Conservation (phyloP, 345 rosid species). For the Salix dunnii region DNA sequence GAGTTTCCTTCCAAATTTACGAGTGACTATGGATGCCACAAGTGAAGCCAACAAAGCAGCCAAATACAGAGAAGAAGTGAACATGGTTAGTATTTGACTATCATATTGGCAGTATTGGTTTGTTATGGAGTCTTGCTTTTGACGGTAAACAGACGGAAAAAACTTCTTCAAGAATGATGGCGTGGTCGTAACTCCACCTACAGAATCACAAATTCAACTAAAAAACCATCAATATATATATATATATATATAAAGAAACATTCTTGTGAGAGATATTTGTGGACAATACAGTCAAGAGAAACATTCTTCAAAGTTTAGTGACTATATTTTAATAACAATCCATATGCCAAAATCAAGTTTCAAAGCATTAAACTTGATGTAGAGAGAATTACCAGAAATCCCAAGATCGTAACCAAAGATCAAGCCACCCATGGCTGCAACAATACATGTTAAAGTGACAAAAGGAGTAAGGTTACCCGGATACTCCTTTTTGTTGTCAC, state of each 20-base stretch:
- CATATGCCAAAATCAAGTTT: background rate
- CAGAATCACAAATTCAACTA: background rate
- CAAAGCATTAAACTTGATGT: background rate
- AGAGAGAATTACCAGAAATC: slow-evolving; percentile 58
- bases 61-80: slow-evolving; percentile 89
- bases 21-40: slow-evolving; percentile 73
- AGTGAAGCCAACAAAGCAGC: slow-evolving; percentile 80
- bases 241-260: background rate
- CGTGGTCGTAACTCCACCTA: slow-evolving; percentile 97
- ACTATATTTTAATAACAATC: too few species aligned
- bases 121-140: slow-evolving; percentile 36
- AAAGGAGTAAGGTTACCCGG: slow-evolving; percentile 81
- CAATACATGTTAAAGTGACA: slow-evolving; percentile 72
- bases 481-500: slow-evolving; percentile 47
- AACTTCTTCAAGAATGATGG: slow-evolving; percentile 57
- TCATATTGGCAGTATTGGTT: slow-evolving; percentile 86
- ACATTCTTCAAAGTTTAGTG: background rate
- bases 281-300: background rate
- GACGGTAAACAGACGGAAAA: slow-evolving; percentile 60
- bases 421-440: slow-evolving; percentile 99
- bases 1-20: slow-evolving; percentile 64
- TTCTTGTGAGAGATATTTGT: background rate
- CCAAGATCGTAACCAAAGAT: slow-evolving; percentile 97
- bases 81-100: slow-evolving; percentile 63
- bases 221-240: background rate